Evolutionary conservation across 2,329 filamentous ascomycete genomes (phyloP), one percentile per base, ranked within the genome.

Genomic region (Pezicula radicicola): DNA sequence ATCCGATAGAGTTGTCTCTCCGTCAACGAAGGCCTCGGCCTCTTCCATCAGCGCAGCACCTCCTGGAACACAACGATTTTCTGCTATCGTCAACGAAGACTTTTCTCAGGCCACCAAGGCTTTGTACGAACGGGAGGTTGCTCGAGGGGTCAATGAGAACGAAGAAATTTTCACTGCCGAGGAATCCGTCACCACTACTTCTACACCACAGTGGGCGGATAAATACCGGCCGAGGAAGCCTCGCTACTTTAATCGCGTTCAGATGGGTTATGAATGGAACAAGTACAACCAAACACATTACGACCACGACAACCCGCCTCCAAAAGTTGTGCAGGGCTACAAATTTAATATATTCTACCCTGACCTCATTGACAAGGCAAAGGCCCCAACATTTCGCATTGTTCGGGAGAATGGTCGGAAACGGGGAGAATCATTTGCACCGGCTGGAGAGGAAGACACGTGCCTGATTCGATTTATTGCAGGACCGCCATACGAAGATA

Each of bases 211-310:
- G 58, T 96, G 91, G 91, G 85, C 87, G 6, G 84, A 85, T 66
- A 91, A 93, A 70, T 88, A 96, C 70, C 83, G 88, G 37, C 91
- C 93, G 7, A 83, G 94, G 57, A 99, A 97, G 72, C 94, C 94
- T 12, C 84, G 88, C 54, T 97, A 97, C 73, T 99, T 99, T 79
- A 97, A 97, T 68, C 87, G 94, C 39, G 92, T 97, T 44, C 92
- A 96, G 70, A 97, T 97, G 89, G 94, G 94, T 49, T 99, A 97
- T 70, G 94, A 99, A 70, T 99, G 94, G 94, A 99, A 99, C 77
- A 99, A 99, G 72, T 99, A 99, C 79, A 99, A 99, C 66, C 94
- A 99, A 73, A 99, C 94, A 12, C 94, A 99, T 72, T 99, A 99
- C 73, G 94, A 97, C 69, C 91, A 97, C 69, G 93, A 97, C 67